Percentiles rank a stretch among this genome's conserved stretches.
Conservation (phyloP, 768 basidiomycete genomes). For the Lyophyllum semitale region DNA sequence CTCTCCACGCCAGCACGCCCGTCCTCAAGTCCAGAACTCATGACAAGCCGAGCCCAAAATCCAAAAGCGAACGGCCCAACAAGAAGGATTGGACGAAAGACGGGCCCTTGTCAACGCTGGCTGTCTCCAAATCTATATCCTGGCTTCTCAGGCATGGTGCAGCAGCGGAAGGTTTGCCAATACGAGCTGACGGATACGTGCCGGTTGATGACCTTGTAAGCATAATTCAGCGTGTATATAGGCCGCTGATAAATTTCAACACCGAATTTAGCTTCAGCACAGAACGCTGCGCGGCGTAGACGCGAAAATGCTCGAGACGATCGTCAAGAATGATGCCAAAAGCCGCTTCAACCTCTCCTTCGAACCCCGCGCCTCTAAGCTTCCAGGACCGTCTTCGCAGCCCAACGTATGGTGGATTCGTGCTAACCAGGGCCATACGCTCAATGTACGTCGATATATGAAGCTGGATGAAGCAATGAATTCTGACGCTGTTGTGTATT, state of each 20-base stretch:
- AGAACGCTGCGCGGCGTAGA: constrained; percentile 25
- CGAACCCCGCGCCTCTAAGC: constrained; percentile 35
- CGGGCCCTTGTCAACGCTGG: neutral
- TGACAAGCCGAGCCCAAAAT: no score
- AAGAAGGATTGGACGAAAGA: neutral
- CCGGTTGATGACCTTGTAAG: constrained; percentile 72
- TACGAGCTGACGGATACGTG: constrained; percentile 78
- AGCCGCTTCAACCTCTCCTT: constrained; percentile 56
- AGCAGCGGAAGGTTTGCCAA: constrained; percentile 52
- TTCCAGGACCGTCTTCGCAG: constrained; percentile 23
- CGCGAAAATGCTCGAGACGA: constrained; percentile 49
- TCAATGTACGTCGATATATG: constrained; percentile 49
- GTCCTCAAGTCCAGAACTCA: no score
- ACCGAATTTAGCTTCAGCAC: neutral
- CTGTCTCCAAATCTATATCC: neutral
- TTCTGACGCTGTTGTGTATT: neutral
- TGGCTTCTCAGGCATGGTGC: constrained; percentile 81
- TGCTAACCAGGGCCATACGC: constrained; percentile 86
- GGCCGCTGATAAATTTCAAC: neutral
- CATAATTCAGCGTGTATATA: constrained; percentile 1
- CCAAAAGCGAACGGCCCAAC: no score
- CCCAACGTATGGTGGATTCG: constrained; percentile 73
- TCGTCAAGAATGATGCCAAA: constrained; percentile 68
- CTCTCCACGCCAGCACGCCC: no score
- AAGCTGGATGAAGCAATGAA: neutral